These are phyloP conservation scores for Penicillium janthinellum DNA, from an alignment of 2,329 filamentous ascomycete species.

Conservation along the genomic window DNA sequence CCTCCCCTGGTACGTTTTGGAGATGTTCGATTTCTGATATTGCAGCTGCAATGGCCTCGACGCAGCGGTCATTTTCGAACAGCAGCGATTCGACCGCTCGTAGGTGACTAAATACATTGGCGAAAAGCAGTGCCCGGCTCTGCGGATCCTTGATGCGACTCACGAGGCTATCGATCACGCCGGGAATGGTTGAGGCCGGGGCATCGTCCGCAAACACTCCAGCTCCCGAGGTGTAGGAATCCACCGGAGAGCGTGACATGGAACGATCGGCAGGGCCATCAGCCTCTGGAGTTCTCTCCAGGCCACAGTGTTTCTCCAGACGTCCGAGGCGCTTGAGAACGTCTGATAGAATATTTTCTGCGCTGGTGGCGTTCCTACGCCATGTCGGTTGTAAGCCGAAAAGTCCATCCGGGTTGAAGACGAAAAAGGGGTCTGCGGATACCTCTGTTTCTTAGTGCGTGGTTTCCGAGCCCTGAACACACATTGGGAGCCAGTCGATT, in stretches of 20 bases:
- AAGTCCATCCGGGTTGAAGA: not conserved
- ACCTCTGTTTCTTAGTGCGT: not conserved
- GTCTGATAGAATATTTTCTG: not conserved
- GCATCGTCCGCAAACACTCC: not conserved
- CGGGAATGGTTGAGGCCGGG: not conserved
- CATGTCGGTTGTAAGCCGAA: not conserved
- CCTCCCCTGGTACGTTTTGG: not conserved
- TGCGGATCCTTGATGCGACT: not conserved
- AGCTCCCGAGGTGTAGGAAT: not conserved
- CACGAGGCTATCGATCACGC: not conserved
- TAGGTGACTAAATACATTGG: not conserved
- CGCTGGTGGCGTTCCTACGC: not conserved
- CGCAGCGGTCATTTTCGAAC: not conserved
- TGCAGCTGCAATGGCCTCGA: not conserved
- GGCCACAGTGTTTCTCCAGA: not conserved
- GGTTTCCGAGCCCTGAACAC: not conserved
- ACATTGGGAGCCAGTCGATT: not conserved
- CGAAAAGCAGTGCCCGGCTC: not conserved
- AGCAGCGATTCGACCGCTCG: not conserved
- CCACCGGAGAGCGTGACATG: not conserved
- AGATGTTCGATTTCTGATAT: not conserved
- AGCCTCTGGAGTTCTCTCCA: not conserved
- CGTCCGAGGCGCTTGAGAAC: not conserved
- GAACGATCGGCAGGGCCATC: not conserved
- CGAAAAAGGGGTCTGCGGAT: not conserved